phyloP scores from a whole-genome alignment of 2,329 filamentous ascomycete species.

The Arachnopeziza araneosa region DNA sequence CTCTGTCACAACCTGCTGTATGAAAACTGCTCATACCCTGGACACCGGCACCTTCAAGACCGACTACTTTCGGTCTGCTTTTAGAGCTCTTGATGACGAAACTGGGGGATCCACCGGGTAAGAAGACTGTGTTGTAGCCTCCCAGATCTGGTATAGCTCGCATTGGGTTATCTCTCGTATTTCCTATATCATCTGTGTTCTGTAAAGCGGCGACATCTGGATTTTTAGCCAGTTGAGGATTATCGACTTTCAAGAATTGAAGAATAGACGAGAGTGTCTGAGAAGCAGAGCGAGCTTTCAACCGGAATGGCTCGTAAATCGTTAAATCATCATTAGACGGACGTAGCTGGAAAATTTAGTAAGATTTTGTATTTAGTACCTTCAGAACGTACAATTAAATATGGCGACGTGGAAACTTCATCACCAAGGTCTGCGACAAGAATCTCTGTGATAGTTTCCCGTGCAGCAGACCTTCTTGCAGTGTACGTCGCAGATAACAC shows the following conservation, averaged over 20 bases:
- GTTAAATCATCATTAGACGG: slow-evolving; percentile 76
- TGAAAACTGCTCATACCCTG: slow-evolving; percentile 71
- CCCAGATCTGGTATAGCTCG: slow-evolving; percentile 53
- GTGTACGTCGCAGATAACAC: slow-evolving; percentile 67
- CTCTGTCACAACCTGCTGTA: slow-evolving; percentile 68
- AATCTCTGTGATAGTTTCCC: slow-evolving; percentile 72
- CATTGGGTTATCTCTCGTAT: slow-evolving; percentile 37
- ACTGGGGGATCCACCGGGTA: slow-evolving; percentile 72
- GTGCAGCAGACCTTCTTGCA: slow-evolving; percentile 62
- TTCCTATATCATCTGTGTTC: slow-evolving; percentile 42
- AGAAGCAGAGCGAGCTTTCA: slow-evolving; percentile 26
- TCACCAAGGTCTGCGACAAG: slow-evolving; percentile 83
- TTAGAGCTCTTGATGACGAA: slow-evolving; percentile 81
- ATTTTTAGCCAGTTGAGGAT: slow-evolving; percentile 59
- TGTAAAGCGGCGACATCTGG: slow-evolving; percentile 44
- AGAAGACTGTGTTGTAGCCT: slow-evolving; percentile 76
- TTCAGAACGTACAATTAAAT: slow-evolving; percentile 64
- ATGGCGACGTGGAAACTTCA: slow-evolving; percentile 60
- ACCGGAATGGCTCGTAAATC: slow-evolving; percentile 76
- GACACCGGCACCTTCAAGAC: slow-evolving; percentile 62
- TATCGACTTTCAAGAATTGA: slow-evolving; percentile 70
- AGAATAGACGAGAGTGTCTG: slow-evolving; percentile 40
- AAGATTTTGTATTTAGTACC: neutral
- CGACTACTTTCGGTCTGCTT: slow-evolving; percentile 68
- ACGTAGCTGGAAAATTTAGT: slow-evolving; percentile 51